Evolutionary conservation across 495 filamentous ascomycete species (phyloP), one percentile per base, ranked within the genome.

Genomic region (Penicillium ochrochloron): DNA sequence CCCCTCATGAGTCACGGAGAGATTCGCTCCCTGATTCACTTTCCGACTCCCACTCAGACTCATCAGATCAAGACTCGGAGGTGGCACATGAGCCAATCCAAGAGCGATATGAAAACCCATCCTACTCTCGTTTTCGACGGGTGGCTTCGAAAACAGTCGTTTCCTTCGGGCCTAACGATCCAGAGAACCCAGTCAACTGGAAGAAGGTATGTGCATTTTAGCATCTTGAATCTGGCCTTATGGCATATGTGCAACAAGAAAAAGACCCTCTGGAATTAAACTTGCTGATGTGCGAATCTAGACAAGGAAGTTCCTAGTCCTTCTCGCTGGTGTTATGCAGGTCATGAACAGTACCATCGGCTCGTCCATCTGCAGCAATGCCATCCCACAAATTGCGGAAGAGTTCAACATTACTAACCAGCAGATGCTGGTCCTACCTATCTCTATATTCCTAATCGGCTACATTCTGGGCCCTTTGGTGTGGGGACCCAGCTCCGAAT

Each of bases 331-430:
- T 57, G 86, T 90, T 75, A 70, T 86, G 65, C 78, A 85, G 33
- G 90, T 93, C 48, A 72, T 91, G 70, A 93, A 93, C 75, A 88
- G 84, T 37, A 92, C 90, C n/a, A 84, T 93, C 68, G 86, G 86
- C 3, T 89, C 86, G 33, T 83, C 88, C 0, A 75, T 94, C 17
- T 88, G 90, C 2, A 85, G 85, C 60, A 88, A 85, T 66, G 85
- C 85, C 44, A 85, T 85, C 44, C 80, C 79, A 5, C 83, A 80
- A 54, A 89, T 91, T 19, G 75, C 82, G 0, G 65, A 74, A 9
- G 80, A 88, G 60, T 92, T 88, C 76, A 60, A 81, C 57, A 75
- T 92, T 57, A 82, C 80, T 3, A 82, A 85, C 39, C 70, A 88
- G 48, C 75, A 77, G 48, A 78, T 84, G 19, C 78, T 87, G 12